A percentile compares a stretch with the other conserved stretches of the same genome.
Conservation (phyloP, 164 flowering plant species). For the Liquidambar formosana region DNA sequence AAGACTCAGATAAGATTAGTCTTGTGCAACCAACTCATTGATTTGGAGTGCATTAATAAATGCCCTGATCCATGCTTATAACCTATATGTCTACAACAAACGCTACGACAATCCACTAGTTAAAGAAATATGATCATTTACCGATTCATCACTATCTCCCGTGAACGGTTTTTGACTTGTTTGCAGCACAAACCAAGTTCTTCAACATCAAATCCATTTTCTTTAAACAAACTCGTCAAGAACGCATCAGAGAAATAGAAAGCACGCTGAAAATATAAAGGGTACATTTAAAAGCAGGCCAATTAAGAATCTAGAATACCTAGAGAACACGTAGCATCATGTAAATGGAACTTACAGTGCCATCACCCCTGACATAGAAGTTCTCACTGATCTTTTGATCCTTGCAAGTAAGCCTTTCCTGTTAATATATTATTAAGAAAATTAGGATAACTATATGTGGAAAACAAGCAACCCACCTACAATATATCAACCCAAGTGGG, state of each 20-base stretch:
- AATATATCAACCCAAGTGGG: no score
- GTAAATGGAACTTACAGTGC: constrained; percentile 72
- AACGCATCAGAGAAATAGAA: constrained; percentile 90
- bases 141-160: constrained; percentile 92
- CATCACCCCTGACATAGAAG: constrained; percentile 97
- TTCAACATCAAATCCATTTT: constrained; percentile 64
- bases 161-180: constrained; percentile 90
- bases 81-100: neutral
- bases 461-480: neutral
- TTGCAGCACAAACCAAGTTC: constrained; percentile 80
- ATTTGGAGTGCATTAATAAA: no score
- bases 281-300: neutral
- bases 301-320: neutral
- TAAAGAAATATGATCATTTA: constrained; percentile 19
- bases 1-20: no score
- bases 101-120: neutral
- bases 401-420: constrained; percentile 83
- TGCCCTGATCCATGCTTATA: no score
- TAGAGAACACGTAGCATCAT: neutral
- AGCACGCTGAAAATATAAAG: constrained; percentile 65
- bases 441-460: neutral
- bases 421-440: constrained; percentile 10
- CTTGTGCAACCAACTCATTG: no score
- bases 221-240: constrained; percentile 62
- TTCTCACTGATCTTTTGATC: constrained; percentile 93